Evolutionary conservation across 2,329 filamentous ascomycete species (phyloP).

Genomic region (Penicillium sp.): DNA sequence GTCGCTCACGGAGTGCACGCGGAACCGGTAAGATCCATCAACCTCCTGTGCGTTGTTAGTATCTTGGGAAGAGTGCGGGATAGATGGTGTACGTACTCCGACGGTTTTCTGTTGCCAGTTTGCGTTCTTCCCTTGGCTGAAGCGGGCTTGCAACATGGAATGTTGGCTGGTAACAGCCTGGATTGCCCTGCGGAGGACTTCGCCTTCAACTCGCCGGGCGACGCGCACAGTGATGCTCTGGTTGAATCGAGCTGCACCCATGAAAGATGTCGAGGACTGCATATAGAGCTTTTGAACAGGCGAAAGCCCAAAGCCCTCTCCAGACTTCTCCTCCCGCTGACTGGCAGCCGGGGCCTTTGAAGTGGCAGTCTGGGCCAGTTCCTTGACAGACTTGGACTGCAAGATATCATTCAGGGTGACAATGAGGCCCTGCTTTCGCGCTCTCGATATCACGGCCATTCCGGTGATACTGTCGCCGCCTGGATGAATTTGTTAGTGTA

Average conservation of each 20-base stretch:
- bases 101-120: slow-evolving; percentile 39
- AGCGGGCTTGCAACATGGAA: slow-evolving; percentile 44
- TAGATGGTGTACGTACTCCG: slow-evolving; percentile 26
- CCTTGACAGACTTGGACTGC: slow-evolving; percentile 41
- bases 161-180: slow-evolving; percentile 41
- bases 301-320: slow-evolving; percentile 40
- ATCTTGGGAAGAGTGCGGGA: not conserved
- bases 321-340: slow-evolving; percentile 35
- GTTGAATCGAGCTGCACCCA: slow-evolving; percentile 39
- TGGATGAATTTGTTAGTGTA: slow-evolving; percentile 25
- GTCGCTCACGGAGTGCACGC: slow-evolving; percentile 34
- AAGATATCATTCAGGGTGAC: slow-evolving; percentile 44
- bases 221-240: slow-evolving; percentile 44
- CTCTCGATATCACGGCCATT: slow-evolving; percentile 47
- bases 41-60: slow-evolving; percentile 35
- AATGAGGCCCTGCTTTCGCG: slow-evolving; percentile 44
- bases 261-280: slow-evolving; percentile 29
- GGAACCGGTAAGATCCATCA: slow-evolving; percentile 42
- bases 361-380: slow-evolving; percentile 37
- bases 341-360: slow-evolving; percentile 23
- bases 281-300: slow-evolving; percentile 46
- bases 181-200: slow-evolving; percentile 37
- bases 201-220: slow-evolving; percentile 33
- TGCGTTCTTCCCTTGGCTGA: slow-evolving; percentile 29
- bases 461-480: slow-evolving; percentile 50